These are phyloP conservation scores for Kazachstania taianensis DNA, from an alignment of 805 yeast species.

Conservation along the genomic window DNA sequence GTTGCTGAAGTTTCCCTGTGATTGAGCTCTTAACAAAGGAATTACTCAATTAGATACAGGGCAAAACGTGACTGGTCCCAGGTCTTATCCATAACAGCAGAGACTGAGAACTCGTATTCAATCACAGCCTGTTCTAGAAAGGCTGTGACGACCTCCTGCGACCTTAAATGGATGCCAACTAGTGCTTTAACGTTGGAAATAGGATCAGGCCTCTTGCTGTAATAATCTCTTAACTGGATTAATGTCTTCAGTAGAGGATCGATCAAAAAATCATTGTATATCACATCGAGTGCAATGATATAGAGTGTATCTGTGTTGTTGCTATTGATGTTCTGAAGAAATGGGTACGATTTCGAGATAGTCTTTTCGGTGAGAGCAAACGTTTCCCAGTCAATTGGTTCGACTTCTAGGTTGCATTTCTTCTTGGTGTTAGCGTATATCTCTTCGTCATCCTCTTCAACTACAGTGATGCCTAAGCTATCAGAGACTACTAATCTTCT, in stretches of 20 bases:
- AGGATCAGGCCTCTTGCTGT: not conserved
- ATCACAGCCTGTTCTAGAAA: conserved; percentile 22
- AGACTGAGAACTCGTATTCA: conserved; percentile 14
- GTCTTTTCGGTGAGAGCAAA: conserved; percentile 9
- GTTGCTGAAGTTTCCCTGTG: too few relatives aligned
- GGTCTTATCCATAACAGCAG: conserved; percentile 11
- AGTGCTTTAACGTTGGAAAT: conserved; percentile 9
- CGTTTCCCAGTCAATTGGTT: conserved; percentile 28
- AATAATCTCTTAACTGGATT: conserved; percentile 8
- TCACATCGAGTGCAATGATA: conserved; percentile 29
- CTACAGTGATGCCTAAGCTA: conserved; percentile 4
- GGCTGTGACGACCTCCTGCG: conserved; percentile 21
- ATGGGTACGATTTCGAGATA: conserved; percentile 1
- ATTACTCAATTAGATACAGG: conserved; percentile 12
- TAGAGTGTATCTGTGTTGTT: conserved; percentile 7
- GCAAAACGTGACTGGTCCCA: conserved; percentile 17
- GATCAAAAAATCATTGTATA: conserved; percentile 29
- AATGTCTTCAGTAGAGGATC: conserved; percentile 23
- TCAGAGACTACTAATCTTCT: conserved; percentile 11
- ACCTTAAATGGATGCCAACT: conserved; percentile 27
- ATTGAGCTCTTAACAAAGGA: too few relatives aligned
- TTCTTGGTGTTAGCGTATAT: not conserved
- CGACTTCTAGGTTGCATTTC: conserved; percentile 13
- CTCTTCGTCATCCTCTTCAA: not conserved
- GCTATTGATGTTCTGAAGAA: not conserved